Conservation (phyloP, 176 grass and related monocot genomes). For the Raddia guianensis region DNA sequence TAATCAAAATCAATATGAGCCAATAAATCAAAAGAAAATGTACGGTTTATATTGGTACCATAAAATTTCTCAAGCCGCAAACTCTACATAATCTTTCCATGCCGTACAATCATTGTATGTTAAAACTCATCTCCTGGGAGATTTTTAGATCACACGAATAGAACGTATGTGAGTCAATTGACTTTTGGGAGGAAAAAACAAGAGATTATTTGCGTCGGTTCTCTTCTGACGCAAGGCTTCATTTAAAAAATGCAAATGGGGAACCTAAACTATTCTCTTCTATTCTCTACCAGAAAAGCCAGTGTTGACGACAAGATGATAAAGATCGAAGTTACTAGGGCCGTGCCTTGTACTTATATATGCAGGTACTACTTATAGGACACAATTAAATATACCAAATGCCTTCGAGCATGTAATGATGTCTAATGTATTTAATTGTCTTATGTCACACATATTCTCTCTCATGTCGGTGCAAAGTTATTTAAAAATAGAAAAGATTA, state of each 20-base stretch:
- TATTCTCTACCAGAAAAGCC: constrained; percentile 12
- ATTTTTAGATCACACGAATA: not conserved
- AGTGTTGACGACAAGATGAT: not conserved
- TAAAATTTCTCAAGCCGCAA: too few relatives aligned
- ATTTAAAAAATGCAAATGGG: constrained; percentile 37
- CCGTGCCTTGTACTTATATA: constrained; percentile 31
- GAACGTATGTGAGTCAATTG: constrained; percentile 25
- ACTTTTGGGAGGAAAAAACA: constrained; percentile 19
- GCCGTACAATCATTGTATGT: not conserved
- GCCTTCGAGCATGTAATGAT: not conserved
- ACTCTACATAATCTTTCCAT: not conserved
- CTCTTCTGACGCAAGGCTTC: constrained; percentile 38
- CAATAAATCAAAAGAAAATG: too few relatives aligned
- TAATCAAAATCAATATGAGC: too few relatives aligned
- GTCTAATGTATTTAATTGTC: not conserved
- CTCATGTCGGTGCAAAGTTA: not conserved
- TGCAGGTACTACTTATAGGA: constrained; percentile 11
- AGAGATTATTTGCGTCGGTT: constrained; percentile 33
- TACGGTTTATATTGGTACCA: too few relatives aligned
- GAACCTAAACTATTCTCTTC: constrained; percentile 18
- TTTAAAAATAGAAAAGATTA: not conserved
- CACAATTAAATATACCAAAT: constrained; percentile 12
- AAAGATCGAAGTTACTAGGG: constrained; percentile 31
- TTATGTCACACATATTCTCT: not conserved
- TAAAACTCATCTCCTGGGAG: constrained; percentile 12